Percentiles rank a stretch among this genome's conserved stretches.
Evolutionary conservation across 75 land plant species (phyloP).

Genomic region (Sequoiadendron giganteum): DNA sequence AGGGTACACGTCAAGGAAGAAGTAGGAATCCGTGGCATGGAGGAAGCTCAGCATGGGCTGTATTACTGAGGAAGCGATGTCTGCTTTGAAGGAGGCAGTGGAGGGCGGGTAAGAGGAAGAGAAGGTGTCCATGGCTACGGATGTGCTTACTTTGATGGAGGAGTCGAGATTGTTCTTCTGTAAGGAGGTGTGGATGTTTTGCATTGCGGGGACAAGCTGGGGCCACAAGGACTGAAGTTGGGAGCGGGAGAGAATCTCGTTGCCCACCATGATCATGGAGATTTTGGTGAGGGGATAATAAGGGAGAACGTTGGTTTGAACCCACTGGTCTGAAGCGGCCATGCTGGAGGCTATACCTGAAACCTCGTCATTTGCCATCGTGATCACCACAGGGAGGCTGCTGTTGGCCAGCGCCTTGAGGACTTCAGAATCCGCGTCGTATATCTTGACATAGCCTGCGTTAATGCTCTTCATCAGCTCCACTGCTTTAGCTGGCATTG

Average conservation of each 20-base stretch:
- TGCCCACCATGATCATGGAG: conserved; percentile 53
- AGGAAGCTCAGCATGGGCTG: conserved; percentile 54
- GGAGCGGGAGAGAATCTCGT: conserved; percentile 53
- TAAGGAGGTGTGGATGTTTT: conserved; percentile 30
- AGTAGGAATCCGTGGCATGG: conserved; percentile 34
- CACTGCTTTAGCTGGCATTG: no score
- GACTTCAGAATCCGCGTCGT: conserved; percentile 20
- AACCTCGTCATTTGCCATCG: conserved; percentile 18
- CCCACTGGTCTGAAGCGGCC: conserved; percentile 11
- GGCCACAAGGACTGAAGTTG: conserved; percentile 3
- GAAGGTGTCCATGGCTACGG: conserved; percentile 34
- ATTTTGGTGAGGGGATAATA: conserved; percentile 38
- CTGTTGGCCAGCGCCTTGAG: conserved; percentile 19
- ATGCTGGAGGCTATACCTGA: conserved; percentile 1
- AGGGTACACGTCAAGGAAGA: conserved; percentile 42
- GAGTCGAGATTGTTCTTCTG: not conserved
- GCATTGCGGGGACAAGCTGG: conserved; percentile 39
- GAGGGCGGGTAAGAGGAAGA: conserved; percentile 39
- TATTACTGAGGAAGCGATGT: conserved; percentile 13
- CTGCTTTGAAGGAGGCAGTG: conserved; percentile 12
- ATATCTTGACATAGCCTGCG: conserved; percentile 20
- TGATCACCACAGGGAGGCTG: conserved; percentile 15
- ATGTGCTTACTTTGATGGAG: conserved; percentile 30
- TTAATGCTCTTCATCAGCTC: conserved; percentile 15
- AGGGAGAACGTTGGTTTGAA: conserved; percentile 19